Conservation (phyloP, 306 rosid species). For the Inga laurina region DNA sequence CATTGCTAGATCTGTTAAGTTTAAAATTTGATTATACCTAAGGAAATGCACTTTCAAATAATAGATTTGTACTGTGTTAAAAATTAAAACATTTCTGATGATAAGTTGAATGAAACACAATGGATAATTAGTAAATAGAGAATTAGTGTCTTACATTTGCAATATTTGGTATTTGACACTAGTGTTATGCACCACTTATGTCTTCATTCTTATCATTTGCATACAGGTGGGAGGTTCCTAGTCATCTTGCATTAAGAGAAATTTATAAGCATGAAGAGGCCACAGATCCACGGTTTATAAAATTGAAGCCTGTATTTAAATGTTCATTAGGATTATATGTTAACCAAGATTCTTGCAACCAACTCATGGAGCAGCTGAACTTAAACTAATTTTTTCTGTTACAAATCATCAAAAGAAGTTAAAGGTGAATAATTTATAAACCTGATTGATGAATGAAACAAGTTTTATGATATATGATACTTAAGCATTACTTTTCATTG, state of each 20-base stretch:
- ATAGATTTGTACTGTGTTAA: not conserved
- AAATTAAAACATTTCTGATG: not conserved
- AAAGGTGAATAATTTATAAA: not conserved
- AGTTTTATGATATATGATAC: not conserved
- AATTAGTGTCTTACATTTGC: slow-evolving; percentile 13
- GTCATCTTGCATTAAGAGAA: slow-evolving; percentile 60
- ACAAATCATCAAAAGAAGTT: slow-evolving; percentile 12
- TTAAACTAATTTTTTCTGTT: slow-evolving; percentile 13
- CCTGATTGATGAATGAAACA: not conserved
- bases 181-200: slow-evolving; percentile 34
- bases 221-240: slow-evolving; percentile 97
- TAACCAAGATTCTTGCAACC: slow-evolving; percentile 4
- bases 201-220: slow-evolving; percentile 42
- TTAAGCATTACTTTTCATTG: slow-evolving; percentile 7
- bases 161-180: not conserved
- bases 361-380: slow-evolving; percentile 5
- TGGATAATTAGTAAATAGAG: slow-evolving; percentile 11
- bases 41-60: slow-evolving; percentile 11
- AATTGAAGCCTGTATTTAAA: slow-evolving; percentile 77
- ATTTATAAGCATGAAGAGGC: slow-evolving; percentile 59
- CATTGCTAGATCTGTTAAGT: slow-evolving; percentile 14
- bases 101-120: slow-evolving; percentile 27
- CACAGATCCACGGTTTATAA: slow-evolving; percentile 91
- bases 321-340: slow-evolving; percentile 40
- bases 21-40: slow-evolving; percentile 12